A percentile compares a stretch with the other conserved stretches of the same genome.
Conservation (phyloP, 768 basidiomycete species). For the Ramaria sp. region DNA sequence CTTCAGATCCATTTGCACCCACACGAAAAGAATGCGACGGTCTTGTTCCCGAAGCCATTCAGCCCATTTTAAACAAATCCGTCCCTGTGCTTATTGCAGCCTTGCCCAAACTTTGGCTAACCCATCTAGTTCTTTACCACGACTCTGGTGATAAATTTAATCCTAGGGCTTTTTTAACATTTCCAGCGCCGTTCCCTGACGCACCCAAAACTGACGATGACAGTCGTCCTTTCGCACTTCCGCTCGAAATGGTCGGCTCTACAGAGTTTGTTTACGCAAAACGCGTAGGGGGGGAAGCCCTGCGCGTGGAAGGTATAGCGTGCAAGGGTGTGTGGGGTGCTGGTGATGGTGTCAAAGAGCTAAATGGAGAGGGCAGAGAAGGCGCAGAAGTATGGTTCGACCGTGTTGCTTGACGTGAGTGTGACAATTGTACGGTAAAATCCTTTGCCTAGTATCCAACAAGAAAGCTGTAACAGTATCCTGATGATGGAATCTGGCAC, state of each 20-base stretch:
- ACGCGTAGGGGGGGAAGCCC: neutral
- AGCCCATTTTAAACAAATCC: neutral
- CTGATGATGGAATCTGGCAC: no score
- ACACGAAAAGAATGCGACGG: neutral
- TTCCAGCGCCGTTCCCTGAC: neutral
- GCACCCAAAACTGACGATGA: neutral
- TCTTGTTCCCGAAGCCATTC: neutral
- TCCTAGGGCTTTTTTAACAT: neutral
- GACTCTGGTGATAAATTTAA: neutral
- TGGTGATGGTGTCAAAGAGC: neutral
- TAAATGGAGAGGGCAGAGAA: neutral
- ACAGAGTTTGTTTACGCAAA: neutral
- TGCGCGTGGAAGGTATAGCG: neutral
- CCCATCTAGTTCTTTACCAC: constrained; percentile 16
- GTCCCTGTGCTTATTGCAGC: constrained; percentile 18
- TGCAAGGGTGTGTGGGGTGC: neutral
- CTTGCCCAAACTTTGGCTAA: constrained; percentile 25
- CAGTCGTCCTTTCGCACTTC: neutral
- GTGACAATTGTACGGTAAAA: no score
- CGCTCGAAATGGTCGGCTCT: neutral
- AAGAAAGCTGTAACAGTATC: no score
- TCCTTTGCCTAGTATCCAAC: no score
- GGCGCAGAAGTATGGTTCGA: constrained; percentile 2
- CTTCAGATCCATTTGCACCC: neutral
- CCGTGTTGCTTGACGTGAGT: neutral